Conservation (phyloP, 371 early-diverging fungal species). For the Amoeboaphelidium protococcarum region DNA sequence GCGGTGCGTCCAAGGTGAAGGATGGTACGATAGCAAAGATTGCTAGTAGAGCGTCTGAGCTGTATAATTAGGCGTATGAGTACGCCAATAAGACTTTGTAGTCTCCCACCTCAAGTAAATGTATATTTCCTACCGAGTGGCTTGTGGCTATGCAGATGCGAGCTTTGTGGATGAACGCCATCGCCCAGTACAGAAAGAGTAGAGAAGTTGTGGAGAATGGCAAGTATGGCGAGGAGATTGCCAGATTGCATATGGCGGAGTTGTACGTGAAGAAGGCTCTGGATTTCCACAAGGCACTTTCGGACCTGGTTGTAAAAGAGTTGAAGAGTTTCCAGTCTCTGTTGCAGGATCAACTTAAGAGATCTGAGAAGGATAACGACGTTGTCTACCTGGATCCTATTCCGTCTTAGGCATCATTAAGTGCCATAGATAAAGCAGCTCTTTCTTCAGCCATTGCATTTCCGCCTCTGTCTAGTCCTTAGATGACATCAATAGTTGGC, state of each 20-base stretch:
- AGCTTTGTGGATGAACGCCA: not conserved
- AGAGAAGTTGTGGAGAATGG: not conserved
- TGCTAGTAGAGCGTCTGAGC: not conserved
- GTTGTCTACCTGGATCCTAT: not conserved
- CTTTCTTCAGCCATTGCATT: not conserved
- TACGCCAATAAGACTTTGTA: not conserved
- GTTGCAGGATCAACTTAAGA: not conserved
- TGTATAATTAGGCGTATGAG: not conserved
- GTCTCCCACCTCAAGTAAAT: too few relatives aligned
- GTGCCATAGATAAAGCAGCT: not conserved
- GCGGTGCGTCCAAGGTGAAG: not conserved
- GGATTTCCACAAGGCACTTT: not conserved
- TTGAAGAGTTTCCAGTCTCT: not conserved
- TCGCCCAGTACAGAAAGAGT: not conserved
- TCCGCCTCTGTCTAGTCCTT: too few relatives aligned
- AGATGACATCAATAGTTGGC: not conserved
- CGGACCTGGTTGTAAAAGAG: not conserved
- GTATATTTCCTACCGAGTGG: not conserved
- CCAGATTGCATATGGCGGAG: not conserved
- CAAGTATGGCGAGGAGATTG: not conserved
- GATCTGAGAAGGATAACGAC: not conserved
- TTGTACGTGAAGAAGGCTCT: not conserved
- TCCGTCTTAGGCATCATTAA: not conserved
- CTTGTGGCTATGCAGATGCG: not conserved
- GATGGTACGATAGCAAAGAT: not conserved